These are phyloP conservation scores for Cercospora nicotianae DNA, from an alignment of 2,329 filamentous ascomycete species.

Conservation along the genomic window DNA sequence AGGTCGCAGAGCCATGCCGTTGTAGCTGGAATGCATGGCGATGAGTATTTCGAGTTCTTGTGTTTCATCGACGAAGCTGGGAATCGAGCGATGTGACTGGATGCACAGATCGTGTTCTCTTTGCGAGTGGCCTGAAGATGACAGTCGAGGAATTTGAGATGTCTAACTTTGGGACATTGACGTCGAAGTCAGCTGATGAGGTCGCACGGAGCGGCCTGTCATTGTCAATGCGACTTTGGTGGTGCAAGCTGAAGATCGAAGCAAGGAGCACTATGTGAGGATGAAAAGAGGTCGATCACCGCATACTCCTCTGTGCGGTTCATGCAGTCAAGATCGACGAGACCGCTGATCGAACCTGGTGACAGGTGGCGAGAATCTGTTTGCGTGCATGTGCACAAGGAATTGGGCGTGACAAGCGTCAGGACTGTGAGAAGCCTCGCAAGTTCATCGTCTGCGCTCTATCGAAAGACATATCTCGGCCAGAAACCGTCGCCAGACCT, in stretches of 20 bases:
- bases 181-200: background rate
- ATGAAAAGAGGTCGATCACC: background rate
- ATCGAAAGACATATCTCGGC: background rate
- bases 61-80: background rate
- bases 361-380: background rate
- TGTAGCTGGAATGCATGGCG: background rate
- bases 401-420: background rate
- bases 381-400: background rate
- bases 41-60: conserved; percentile 3
- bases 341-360: background rate
- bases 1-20: background rate
- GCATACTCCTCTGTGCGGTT: background rate
- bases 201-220: background rate
- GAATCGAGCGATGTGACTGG: background rate
- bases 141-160: background rate
- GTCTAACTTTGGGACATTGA: background rate
- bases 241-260: background rate
- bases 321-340: background rate
- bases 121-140: background rate
- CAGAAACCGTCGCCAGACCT: background rate
- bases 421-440: background rate
- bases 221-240: background rate
- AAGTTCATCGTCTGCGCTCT: background rate
- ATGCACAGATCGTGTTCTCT: background rate
- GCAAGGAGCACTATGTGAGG: background rate